Conservation (phyloP, 2,329 filamentous ascomycete genomes). For the Parastagonospora avenae region DNA sequence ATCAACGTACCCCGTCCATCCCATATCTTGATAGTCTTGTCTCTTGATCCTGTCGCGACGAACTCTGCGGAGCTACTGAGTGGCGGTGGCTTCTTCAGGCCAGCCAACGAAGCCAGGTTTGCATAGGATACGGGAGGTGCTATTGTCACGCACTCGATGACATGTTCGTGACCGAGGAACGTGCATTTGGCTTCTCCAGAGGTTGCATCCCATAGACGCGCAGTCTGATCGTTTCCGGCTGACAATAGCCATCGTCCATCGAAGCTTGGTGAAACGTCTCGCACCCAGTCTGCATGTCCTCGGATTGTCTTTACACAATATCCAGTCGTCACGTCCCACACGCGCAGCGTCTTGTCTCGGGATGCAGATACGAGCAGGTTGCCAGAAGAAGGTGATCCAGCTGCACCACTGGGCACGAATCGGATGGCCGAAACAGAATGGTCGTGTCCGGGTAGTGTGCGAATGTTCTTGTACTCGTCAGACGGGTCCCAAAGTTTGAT, state of each 20-base stretch:
- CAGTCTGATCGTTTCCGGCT: constrained; percentile 80
- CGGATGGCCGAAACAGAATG: constrained; percentile 88
- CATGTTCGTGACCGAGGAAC: constrained; percentile 84
- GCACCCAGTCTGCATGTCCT: constrained; percentile 89
- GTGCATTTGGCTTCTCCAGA: constrained; percentile 77
- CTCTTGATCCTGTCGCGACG: constrained; percentile 84
- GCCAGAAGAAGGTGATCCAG: constrained; percentile 76
- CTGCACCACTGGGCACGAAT: constrained; percentile 83
- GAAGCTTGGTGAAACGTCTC: constrained; percentile 79
- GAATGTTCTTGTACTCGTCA: constrained; percentile 93
- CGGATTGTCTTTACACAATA: constrained; percentile 90
- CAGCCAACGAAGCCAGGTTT: constrained; percentile 77
- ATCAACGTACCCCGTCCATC: constrained; percentile 82
- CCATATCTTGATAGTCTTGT: constrained; percentile 92
- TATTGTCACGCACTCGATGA: constrained; percentile 83
- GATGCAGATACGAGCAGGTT: constrained; percentile 87
- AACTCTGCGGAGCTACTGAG: constrained; percentile 80
- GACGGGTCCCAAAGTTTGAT: constrained; percentile 95
- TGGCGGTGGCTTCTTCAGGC: constrained; percentile 80
- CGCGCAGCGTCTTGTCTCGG: constrained; percentile 79
- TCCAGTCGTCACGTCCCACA: constrained; percentile 93
- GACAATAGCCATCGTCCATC: constrained; percentile 86
- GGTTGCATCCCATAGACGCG: constrained; percentile 83
- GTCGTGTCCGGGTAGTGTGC: constrained; percentile 88
- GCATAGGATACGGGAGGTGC: constrained; percentile 79